phyloP scores from a whole-genome alignment of 805 yeast species.

The Candida patagonica region DNA sequence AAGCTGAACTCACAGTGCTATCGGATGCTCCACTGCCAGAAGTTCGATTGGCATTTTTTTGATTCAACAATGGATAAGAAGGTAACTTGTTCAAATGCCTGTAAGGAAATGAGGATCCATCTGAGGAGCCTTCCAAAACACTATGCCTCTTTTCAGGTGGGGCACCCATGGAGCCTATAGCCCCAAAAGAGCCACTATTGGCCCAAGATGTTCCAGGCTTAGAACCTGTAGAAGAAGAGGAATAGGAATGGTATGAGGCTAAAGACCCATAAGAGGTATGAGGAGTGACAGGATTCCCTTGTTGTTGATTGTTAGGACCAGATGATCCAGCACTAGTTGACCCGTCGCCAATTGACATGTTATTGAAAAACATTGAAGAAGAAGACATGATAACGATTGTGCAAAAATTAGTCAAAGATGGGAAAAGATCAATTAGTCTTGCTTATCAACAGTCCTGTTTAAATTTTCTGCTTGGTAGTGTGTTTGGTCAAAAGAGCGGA shows the following conservation, averaged over 20 bases:
- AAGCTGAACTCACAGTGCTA: too few species aligned
- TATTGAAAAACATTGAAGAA: constrained; percentile 1
- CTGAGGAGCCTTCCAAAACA: too few species aligned
- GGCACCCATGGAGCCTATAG: neutral
- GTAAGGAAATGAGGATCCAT: too few species aligned
- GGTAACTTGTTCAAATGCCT: too few species aligned
- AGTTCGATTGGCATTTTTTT: neutral
- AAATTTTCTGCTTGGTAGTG: too few species aligned
- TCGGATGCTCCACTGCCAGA: too few species aligned
- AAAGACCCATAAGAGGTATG: constrained; percentile 14
- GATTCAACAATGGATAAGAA: neutral
- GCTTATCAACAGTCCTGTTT: too few species aligned
- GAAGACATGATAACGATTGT: too few species aligned
- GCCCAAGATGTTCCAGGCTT: constrained; percentile 2
- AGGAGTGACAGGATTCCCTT: constrained; percentile 1
- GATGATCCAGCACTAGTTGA: neutral
- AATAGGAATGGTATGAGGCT: constrained; percentile 13
- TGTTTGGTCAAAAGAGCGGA: too few species aligned
- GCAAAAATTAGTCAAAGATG: too few species aligned
- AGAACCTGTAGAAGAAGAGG: constrained; percentile 3
- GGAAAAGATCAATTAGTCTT: too few species aligned
- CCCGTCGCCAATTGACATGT: neutral
- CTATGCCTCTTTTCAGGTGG: too few species aligned
- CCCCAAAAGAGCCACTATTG: neutral
- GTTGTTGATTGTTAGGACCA: neutral